Evolutionary conservation across 208 protist genomes (phyloP).

Genomic region (Leptomonas seymouri): DNA sequence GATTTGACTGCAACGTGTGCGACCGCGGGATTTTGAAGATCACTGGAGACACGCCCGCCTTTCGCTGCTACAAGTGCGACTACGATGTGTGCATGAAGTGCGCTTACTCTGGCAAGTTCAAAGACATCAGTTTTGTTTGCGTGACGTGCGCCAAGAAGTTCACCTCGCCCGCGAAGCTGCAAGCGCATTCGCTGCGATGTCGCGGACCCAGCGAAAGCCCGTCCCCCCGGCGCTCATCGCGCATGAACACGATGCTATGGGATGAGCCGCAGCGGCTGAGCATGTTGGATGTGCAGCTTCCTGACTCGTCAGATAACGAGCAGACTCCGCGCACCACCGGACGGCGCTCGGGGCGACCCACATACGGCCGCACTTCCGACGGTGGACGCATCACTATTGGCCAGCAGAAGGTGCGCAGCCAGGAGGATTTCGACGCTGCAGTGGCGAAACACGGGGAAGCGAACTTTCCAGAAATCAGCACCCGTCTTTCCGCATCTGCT

Average conservation of each 20-base stretch:
- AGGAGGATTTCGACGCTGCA: constrained; percentile 59
- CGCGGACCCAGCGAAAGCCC: constrained; percentile 78
- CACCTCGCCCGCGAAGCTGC: constrained; percentile 71
- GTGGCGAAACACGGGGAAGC: constrained; percentile 70
- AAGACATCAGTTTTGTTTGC: constrained; percentile 88
- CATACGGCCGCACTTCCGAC: constrained; percentile 64
- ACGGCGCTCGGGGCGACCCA: constrained; percentile 41
- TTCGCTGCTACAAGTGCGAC: constrained; percentile 91
- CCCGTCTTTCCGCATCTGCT: constrained; percentile 10
- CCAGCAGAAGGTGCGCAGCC: constrained; percentile 45
- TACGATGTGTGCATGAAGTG: constrained; percentile 89
- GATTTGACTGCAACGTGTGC: constrained; percentile 92
- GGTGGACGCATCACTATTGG: constrained; percentile 81
- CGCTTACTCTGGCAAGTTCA: constrained; percentile 69
- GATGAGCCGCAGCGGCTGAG: constrained; percentile 64
- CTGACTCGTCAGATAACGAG: constrained; percentile 27
- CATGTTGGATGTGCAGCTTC: constrained; percentile 73
- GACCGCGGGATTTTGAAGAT: constrained; percentile 79
- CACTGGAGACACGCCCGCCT: constrained; percentile 61
- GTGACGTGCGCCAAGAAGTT: constrained; percentile 86
- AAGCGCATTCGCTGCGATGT: constrained; percentile 77
- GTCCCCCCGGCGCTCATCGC: constrained; percentile 75
- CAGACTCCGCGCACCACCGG: constrained; percentile 22
- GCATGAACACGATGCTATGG: constrained; percentile 87
- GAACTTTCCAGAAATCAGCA: constrained; percentile 52